A percentile compares a stretch with the other conserved stretches of the same genome.
Conservation (phyloP, 495 filamentous ascomycete genomes). For the Penicillium riverlandense region DNA sequence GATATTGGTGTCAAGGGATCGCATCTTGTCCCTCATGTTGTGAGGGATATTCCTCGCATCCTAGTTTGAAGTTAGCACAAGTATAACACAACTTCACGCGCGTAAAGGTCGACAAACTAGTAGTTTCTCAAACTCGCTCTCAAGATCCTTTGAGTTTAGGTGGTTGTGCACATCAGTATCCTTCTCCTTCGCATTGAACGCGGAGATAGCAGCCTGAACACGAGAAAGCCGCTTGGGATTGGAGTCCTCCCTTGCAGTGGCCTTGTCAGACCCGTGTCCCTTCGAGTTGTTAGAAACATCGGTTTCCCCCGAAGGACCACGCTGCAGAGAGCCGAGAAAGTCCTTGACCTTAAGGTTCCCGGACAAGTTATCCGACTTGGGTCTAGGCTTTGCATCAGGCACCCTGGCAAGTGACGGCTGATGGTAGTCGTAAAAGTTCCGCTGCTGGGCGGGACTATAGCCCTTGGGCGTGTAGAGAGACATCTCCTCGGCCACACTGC, state of each 20-base stretch:
- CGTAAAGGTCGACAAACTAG: constrained; percentile 21
- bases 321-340: constrained; percentile 18
- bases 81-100: no score
- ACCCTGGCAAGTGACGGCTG: constrained; percentile 46
- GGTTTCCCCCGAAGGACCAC: constrained; percentile 18
- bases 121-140: constrained; percentile 44
- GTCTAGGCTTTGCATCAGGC: constrained; percentile 33
- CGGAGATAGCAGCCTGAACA: constrained; percentile 61
- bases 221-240: constrained; percentile 40
- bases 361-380: constrained; percentile 46
- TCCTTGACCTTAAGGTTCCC: constrained; percentile 33
- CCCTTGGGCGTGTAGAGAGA: constrained; percentile 53
- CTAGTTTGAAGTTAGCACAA: constrained; percentile 18
- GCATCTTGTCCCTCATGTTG: constrained; percentile 89
- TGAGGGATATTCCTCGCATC: constrained; percentile 88
- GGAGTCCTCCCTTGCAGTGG: constrained; percentile 16
- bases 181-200: constrained; percentile 45
- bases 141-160: constrained; percentile 38
- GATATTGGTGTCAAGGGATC: constrained; percentile 76
- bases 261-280: constrained; percentile 9
- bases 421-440: constrained; percentile 53
- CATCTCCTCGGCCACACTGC: constrained; percentile 49
- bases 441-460: constrained; percentile 58
- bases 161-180: constrained; percentile 35
- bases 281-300: constrained; percentile 11